Base-by-base conservation (phyloP, 2,329 filamentous ascomycete genomes). In the Drechslerella coelobrocha region DNA sequence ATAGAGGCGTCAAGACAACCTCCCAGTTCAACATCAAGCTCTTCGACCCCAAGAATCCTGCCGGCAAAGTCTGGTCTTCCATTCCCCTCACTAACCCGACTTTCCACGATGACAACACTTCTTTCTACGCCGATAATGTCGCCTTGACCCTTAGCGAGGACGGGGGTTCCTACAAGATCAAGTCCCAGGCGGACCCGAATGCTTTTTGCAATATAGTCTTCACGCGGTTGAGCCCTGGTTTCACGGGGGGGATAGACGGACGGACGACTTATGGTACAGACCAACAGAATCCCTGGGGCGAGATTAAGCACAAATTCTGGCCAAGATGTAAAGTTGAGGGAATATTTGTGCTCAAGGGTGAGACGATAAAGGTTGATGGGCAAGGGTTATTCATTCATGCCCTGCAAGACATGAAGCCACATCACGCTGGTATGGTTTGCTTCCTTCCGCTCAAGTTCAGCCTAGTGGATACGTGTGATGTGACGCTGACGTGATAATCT, bases 391-490 rank as follows among this genome's bases (percentile, higher is more conserved):
- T 92, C 80, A 84, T 89, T 74, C 89, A 94, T 79, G 92, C 91
- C 41, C 82, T 97, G 54, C 94, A 97, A 81, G 94, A 92, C 78
- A 97, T 97, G 93, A 99, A 99, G 84, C 94, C 94, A 41, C 94
- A 99, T 79, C 95, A 99, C 78, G 90, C 92, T 68, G 92, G 85
- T 87, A 81, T n/a, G 76, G 81, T 76, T 3, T 6, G 9, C 9
- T 10, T 7, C 17, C 50, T 5, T 23, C 27, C 21, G 12, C 17
- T n/a, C 29, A 6, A 12, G 29, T 34, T 6, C 12, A 4, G 34
- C 17, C 5, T 39, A 14, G 12, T 2, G 12, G 17, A 39, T 10
- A 19, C 21, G 19, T 9, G 62, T 47, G 63, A 34, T 53, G 26
- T 31, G 34, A 9, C 9, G 19, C 14, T 51, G 12, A 31, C n/a